Base-by-base conservation (phyloP, 352 stramenopile species). In the Globisporangium paroecandrum region DNA sequence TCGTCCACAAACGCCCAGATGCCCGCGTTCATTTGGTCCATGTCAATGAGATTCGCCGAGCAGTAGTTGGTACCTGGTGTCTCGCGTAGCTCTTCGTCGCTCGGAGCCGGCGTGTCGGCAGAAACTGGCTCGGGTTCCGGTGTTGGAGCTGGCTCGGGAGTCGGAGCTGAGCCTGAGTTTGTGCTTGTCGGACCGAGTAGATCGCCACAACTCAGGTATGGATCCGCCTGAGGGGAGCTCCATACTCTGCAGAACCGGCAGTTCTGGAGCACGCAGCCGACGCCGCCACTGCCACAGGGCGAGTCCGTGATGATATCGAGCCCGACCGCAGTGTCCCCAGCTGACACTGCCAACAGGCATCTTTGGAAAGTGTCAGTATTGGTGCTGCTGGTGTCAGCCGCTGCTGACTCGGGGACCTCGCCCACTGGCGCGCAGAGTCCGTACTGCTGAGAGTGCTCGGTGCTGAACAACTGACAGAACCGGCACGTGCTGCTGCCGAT, bases 241-340 rank as follows among this genome's bases (percentile, higher is more conserved):
- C 60, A 51, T 8, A 69, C 62, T 62, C 75, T 79, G 61, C 77
- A 85, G 58, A 83, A 81, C 6, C 72, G 72, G 43, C 69, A 77
- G 10, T 63, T 58, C 8, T 43, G 4, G 24, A 55, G 56, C 12
- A 74, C 51, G 47, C 58, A 76, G 51, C 69, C 71, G 1, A 58
- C 5, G 0, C 47, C 68, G 1, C 47, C 18, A 13, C 22, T 56
- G 0, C 15, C 36, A 12, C 70, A 74, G n/a, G 62, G 63, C 20
- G 38, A 20, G 61, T 76, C 71, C 0, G 68, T 61, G 24, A 74
- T 54, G 22, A 74, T 49, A 10, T 70, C 51, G 47, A 73, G 58
- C n/a, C 70, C 70, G 20, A 64, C 24, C 1, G 53, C 65, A 22
- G 36, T 32, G 20, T 74, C 62, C 13, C 32, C 22, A 18, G 32